Percentiles rank a stretch among this genome's conserved stretches.
Conservation (phyloP, 192 early-diverging fungal genomes). For the Jimgerdemannia flammicorona region DNA sequence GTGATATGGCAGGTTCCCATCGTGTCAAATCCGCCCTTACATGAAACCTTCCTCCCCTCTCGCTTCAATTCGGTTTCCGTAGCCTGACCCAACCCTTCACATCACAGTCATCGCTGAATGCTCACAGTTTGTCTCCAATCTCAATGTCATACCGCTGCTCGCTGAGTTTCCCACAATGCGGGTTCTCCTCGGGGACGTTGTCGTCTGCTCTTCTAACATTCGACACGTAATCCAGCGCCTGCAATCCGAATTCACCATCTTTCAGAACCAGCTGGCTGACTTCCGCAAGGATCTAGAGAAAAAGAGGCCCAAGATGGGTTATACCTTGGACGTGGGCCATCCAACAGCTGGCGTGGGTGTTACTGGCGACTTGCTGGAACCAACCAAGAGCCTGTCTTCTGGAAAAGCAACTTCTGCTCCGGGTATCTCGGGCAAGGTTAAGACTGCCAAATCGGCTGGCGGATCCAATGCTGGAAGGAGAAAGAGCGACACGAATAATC, state of each 20-base stretch:
- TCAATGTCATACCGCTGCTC: slow-evolving; percentile 50
- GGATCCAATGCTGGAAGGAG: neutral
- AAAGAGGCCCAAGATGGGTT: slow-evolving; percentile 37
- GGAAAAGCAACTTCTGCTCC: neutral
- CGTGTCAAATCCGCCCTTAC: too few species aligned
- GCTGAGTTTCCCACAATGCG: slow-evolving; percentile 57
- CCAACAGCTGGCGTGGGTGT: slow-evolving; percentile 10
- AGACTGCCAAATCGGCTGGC: neutral
- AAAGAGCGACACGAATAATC: slow-evolving; percentile 1
- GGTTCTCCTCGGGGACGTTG: slow-evolving; percentile 46
- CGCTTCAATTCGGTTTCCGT: neutral
- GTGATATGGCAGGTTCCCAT: neutral
- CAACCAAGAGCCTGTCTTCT: neutral
- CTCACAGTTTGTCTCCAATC: slow-evolving; percentile 56
- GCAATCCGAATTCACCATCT: slow-evolving; percentile 30
- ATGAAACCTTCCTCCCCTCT: neutral
- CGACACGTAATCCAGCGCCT: slow-evolving; percentile 32
- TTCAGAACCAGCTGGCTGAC: slow-evolving; percentile 35
- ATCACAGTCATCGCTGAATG: slow-evolving; percentile 58
- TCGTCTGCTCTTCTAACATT: slow-evolving; percentile 34
- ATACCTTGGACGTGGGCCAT: slow-evolving; percentile 35
- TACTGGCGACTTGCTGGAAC: slow-evolving; percentile 1
- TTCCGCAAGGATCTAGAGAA: slow-evolving; percentile 39
- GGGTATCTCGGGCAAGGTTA: neutral
- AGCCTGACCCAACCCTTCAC: slow-evolving; percentile 32